phyloP scores from a whole-genome alignment of 257 asterid genomes.

The Ilex asprella region DNA sequence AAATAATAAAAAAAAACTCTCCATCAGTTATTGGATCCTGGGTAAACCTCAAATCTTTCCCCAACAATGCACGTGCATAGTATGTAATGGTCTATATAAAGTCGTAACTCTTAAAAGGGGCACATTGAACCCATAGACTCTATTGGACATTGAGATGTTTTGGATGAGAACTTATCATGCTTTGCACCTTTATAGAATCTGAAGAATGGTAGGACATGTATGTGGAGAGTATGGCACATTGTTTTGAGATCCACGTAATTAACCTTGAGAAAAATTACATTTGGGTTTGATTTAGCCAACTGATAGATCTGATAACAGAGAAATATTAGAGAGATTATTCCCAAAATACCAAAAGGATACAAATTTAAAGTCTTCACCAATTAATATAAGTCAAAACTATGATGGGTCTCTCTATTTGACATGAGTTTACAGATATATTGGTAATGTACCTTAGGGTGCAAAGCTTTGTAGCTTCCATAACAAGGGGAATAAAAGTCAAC shows the following conservation, averaged over 20 bases:
- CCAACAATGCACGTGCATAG: too few species aligned
- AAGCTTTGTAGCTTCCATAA: conserved; percentile 89
- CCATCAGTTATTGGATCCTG: too few species aligned
- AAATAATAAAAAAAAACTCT: too few species aligned
- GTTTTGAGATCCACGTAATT: conserved; percentile 67
- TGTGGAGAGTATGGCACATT: conserved; percentile 70
- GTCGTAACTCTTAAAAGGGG: too few species aligned
- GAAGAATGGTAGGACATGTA: conserved; percentile 87
- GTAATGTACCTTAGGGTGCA: conserved; percentile 77
- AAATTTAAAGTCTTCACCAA: too few species aligned
- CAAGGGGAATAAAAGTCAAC: conserved; percentile 90
- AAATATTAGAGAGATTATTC: not conserved
- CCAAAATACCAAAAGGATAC: not conserved
- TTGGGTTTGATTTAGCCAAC: conserved; percentile 67
- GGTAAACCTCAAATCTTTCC: too few species aligned
- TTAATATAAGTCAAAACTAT: not conserved
- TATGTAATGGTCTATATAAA: too few species aligned
- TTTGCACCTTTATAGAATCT: conserved; percentile 81
- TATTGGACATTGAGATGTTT: too few species aligned
- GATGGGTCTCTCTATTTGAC: too few species aligned
- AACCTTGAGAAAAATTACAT: conserved; percentile 62
- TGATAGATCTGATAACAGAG: conserved; percentile 63
- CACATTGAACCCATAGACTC: too few species aligned
- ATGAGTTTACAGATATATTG: too few species aligned
- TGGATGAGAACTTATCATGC: not conserved